Percentiles rank a stretch among this genome's conserved stretches.
phyloP scores from a whole-genome alignment of 202 grass and related monocot species.

The Bolboschoenoplectus hybrid region DNA sequence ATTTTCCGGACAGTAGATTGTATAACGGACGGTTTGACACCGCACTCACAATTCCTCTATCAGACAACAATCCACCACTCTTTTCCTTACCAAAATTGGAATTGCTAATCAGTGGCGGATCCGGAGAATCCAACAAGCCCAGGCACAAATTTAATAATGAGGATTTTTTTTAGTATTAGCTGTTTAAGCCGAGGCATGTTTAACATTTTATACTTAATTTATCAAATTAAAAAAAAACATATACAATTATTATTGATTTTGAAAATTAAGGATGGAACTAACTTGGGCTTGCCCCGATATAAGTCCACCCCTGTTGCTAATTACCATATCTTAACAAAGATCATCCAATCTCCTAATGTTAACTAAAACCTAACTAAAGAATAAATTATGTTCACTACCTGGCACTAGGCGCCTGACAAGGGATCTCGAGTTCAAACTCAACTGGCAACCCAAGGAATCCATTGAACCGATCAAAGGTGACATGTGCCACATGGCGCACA shows the following conservation, averaged over 20 bases:
- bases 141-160: no score
- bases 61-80: constrained; percentile 19
- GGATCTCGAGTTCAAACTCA: constrained; percentile 72
- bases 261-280: no score
- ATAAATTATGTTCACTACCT: constrained; percentile 38
- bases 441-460: constrained; percentile 81
- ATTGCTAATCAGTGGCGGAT: no score
- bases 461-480: constrained; percentile 81
- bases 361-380: background rate
- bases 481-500: constrained; percentile 76
- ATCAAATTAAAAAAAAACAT: no score
- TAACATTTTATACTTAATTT: no score
- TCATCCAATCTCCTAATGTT: no score
- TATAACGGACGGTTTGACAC: background rate
- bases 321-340: background rate
- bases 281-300: no score
- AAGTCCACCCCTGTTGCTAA: background rate
- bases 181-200: no score
- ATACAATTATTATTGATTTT: no score
- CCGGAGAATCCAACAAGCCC: no score
- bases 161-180: no score
- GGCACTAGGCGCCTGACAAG: constrained; percentile 66
- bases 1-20: background rate
- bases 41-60: background rate
- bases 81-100: background rate